Base-by-base conservation (phyloP, 352 stramenopile genomes). In the Phytopythium chamaehyphon region DNA sequence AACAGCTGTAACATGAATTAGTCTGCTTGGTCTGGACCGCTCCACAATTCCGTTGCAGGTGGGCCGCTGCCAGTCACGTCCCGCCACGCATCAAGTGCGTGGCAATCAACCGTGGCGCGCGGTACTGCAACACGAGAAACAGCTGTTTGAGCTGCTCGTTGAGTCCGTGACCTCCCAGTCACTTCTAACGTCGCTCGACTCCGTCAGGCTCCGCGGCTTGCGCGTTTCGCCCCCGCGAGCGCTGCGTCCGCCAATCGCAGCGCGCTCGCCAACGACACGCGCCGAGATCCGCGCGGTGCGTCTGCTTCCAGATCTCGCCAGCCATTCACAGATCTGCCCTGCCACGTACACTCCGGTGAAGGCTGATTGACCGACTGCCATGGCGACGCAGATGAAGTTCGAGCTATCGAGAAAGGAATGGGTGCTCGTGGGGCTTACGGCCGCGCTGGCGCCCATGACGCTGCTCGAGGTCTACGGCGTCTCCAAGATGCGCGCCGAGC, bases 301-400 rank as follows among this genome's bases (percentile, higher is more conserved):
- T 24, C 15, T 19, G 37, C 37, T 15, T 42, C 18, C 18, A 42
- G 37, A 42, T 42, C 37, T 18, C 15, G 39, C 18, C 9, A n/a
- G 6, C 39, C 39, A 18, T 3, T 3, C 6, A 8, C n/a, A 18
- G 9, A 26, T 22, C 39, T 16, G 39, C 39, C 40, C 21, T 28
- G 19, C 11, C 16, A 31, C 39, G 39, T 28, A 26, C 40, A 4
- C 23, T 5, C 19, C 21, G 10, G 7, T 33, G 40, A 19, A 6
- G 21, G 5, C 28, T 19, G 40, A 33, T 3, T 45, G n/a, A 12
- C 40, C 22, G 15, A 59, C n/a, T n/a, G 47, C 45, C 44, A 73
- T 73, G 64, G 64, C 64, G 46, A 69, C 61, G 26, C 42, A 59
- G 60, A 73, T 66, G 60, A 62, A 66, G 56, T 45, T 73, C 48